Evolutionary conservation across 2,329 filamentous ascomycete genomes (phyloP), one percentile per base, ranked within the genome.

Genomic region (Exophiala alcalophila): DNA sequence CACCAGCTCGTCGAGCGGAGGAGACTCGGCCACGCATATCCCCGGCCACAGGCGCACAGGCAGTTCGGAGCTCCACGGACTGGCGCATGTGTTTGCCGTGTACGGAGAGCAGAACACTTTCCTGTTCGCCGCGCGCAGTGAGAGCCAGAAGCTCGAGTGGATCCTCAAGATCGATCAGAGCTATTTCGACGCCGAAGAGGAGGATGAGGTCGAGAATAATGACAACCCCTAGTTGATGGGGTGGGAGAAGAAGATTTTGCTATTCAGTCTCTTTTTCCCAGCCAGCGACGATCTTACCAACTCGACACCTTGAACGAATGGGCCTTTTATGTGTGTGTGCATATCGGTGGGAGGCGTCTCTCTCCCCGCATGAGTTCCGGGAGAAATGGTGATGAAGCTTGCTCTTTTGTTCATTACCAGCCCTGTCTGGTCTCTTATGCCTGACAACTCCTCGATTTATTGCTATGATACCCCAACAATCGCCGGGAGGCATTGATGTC

Each of bases 71-170:
- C 42, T 52, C 45, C 68, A 69, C 37, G 65, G 69, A 64, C 79
- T 64, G 57, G 76, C 80, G 3, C 84, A 85, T 53, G 86, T 97
- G 27, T 98, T 95, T 73, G 92, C 92, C 9, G 80, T 98, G 36
- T 98, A 97, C 61, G 91, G 87, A 28, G 86, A 84, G 47, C 85
- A 92, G 63, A 96, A 96, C 65, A 95, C 90, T 21, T 98, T 90
- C 78, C 73, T 98, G 27, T 97, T 98, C 64, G 87, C 89, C 10
- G 86, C 89, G 16, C 77, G 89, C 45, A 91, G 81, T 57, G 91
- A 96, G 69, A 77, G 83, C 34, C 90, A 96, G 65, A 95, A 96
- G 72, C 83, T 90, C 56, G 92, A 97, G 63, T 98, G 92, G 92
- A 95, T 98, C 56, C 78, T 94, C 65, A 84, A 85, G 59, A 88